Percentiles rank a stretch among this genome's conserved stretches.
Conservation (phyloP, 805 yeast genomes). For the Ogataea corticis region DNA sequence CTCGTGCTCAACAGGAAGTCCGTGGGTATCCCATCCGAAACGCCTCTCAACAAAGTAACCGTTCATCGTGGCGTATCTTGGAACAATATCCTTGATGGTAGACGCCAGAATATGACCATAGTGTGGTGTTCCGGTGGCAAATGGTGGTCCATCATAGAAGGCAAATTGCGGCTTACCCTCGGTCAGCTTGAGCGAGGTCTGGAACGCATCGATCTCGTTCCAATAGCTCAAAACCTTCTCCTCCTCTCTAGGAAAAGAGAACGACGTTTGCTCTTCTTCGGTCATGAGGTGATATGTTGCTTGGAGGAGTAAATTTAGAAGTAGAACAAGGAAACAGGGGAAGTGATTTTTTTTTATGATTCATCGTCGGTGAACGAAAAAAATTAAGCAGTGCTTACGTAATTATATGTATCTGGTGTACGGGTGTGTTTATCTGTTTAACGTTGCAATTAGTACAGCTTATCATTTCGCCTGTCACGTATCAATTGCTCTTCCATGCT, state of each 20-base stretch:
- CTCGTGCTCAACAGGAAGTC: slow-evolving; percentile 97
- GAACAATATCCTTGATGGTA: slow-evolving; percentile 95
- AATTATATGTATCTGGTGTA: too few species aligned
- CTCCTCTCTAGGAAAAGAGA: slow-evolving; percentile 88
- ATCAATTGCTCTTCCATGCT: too few species aligned
- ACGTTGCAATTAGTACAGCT: too few species aligned
- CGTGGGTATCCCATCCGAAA: slow-evolving; percentile 99
- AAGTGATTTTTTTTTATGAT: neutral
- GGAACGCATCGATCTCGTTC: slow-evolving; percentile 95
- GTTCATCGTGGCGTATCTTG: slow-evolving; percentile 97
- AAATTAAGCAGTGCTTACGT: neutral
- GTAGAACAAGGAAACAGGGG: neutral
- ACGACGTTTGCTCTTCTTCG: slow-evolving; percentile 35
- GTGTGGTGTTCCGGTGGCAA: slow-evolving; percentile 99
- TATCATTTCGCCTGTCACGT: too few species aligned
- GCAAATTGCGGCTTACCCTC: slow-evolving; percentile 86
- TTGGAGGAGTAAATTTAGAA: too few species aligned
- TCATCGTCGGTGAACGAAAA: neutral
- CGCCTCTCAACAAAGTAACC: slow-evolving; percentile 96
- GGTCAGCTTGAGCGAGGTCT: slow-evolving; percentile 76
- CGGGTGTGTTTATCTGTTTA: too few species aligned
- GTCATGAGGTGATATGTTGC: slow-evolving; percentile 17
- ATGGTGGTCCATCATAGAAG: slow-evolving; percentile 98
- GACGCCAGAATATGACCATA: slow-evolving; percentile 97
- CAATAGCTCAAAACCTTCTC: slow-evolving; percentile 77